A percentile compares a stretch with the other conserved stretches of the same genome.
Conservation (phyloP, 345 rosid genomes). For the Kernera saxatilis region DNA sequence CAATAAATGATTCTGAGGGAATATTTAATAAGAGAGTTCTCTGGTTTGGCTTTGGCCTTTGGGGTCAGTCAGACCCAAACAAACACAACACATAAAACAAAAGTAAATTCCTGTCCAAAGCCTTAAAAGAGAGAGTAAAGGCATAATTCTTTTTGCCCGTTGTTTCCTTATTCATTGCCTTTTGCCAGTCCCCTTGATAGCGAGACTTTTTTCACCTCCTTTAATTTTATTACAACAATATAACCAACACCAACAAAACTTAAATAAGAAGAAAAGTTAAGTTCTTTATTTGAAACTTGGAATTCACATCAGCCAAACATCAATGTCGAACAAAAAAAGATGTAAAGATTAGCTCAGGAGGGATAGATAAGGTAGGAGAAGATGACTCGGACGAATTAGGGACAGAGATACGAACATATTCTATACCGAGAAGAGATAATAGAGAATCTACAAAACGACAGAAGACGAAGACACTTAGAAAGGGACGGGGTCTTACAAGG, state of each 20-base stretch:
- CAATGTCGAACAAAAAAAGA: not conserved
- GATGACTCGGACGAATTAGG: conserved; percentile 43
- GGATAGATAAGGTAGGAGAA: conserved; percentile 94
- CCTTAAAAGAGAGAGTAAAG: conserved; percentile 25
- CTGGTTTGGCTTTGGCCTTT: conserved; percentile 21
- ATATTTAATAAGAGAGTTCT: conserved; percentile 25
- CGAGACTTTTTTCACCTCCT: conserved; percentile 9
- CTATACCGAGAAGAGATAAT: conserved; percentile 5
- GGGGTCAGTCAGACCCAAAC: conserved; percentile 33
- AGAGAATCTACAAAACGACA: not conserved
- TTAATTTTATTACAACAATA: conserved; percentile 3
- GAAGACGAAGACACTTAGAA: not conserved
- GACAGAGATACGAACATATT: not conserved
- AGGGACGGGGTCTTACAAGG: conserved; percentile 76
- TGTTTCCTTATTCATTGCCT: conserved; percentile 29
- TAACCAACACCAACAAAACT: not conserved
- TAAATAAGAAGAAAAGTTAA: not conserved
- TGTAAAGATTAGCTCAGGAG: conserved; percentile 68
- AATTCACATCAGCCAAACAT: conserved; percentile 16
- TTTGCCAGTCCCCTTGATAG: conserved; percentile 27
- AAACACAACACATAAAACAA: conserved; percentile 35
- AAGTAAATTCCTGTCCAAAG: conserved; percentile 29
- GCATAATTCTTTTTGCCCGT: conserved; percentile 38
- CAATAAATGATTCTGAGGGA: conserved; percentile 25
- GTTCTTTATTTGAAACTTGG: not conserved